Conservation (phyloP, 192 early-diverging fungal genomes). For the Backusella tarrabulga region DNA sequence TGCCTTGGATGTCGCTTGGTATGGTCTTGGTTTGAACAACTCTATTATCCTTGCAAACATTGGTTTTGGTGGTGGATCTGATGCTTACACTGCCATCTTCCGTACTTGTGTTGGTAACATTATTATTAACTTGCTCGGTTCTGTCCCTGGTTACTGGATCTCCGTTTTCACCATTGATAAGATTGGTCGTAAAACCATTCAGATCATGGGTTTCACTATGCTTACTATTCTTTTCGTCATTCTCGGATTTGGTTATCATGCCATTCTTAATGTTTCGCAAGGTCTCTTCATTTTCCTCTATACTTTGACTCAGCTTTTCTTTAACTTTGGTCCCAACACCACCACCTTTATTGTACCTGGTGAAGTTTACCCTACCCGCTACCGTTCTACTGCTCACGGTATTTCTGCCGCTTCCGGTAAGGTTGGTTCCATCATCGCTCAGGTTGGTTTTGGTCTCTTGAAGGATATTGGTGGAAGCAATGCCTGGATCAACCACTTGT, state of each 20-base stretch:
- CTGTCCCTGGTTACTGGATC: conserved; percentile 96
- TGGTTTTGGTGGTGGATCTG: conserved; percentile 53
- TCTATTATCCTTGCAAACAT: conserved; percentile 71
- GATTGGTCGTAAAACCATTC: conserved; percentile 91
- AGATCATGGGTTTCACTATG: conserved; percentile 84
- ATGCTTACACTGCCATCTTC: conserved; percentile 56
- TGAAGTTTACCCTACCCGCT: conserved; percentile 81
- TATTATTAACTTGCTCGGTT: conserved; percentile 83
- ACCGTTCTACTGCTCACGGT: conserved; percentile 78
- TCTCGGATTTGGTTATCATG: conserved; percentile 69
- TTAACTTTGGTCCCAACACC: conserved; percentile 95
- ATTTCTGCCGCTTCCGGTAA: conserved; percentile 82
- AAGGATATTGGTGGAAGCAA: conserved; percentile 70
- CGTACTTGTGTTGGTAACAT: conserved; percentile 85
- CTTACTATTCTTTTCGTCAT: conserved; percentile 75
- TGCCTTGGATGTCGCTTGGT: conserved; percentile 75
- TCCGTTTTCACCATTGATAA: conserved; percentile 86
- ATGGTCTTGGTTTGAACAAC: conserved; percentile 82
- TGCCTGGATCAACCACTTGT: conserved; percentile 55
- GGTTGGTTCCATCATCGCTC: conserved; percentile 73
- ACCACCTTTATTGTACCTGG: conserved; percentile 88
- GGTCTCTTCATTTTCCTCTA: conserved; percentile 66
- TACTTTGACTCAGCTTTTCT: conserved; percentile 71
- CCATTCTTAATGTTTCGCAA: conserved; percentile 56
- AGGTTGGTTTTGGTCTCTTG: conserved; percentile 67